Base-by-base conservation (phyloP, 2,329 filamentous ascomycete genomes). In the Microascus cirrosus region DNA sequence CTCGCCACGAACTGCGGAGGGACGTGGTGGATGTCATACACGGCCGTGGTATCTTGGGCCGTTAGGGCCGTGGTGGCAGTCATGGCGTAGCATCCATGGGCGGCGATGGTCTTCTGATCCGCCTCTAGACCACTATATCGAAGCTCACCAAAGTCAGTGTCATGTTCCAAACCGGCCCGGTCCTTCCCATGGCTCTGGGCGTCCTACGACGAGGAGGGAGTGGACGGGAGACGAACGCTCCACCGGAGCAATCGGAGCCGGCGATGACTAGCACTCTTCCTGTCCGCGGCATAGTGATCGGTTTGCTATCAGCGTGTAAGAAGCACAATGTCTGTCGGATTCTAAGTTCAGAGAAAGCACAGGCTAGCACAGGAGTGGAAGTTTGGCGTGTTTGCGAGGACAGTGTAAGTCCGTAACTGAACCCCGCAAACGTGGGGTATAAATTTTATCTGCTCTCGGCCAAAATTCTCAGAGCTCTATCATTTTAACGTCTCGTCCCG, bases 21-120 rank as follows among this genome's bases (percentile, higher is more conserved):
- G 8, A 89, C 82, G 58, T 87, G 75, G 67, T 96, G 90, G 56
- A 97, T 90, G 62, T 81, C 90, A 61, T 84, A 78, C 15, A 97
- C 91, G 4, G 90, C 90, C 57, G 82, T 78, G 0, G 94, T 99
- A 71, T 97, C 96, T 68, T 97, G 94, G 18, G 90, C 92, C n/a
- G 94, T 99, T 67, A 99, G 76, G 22, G 93, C 93, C 15, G 93
- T 95, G 11, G 93, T 96, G 24, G 92, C 90, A 55, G 93, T 96
- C 85, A 96, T 95, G 60, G 90, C 91, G 77, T 97, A 97, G 74
- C 89, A 94, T 60, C 87, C 86, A 80, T 97, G 91, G 20, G 89
- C 90, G 52, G 91, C 88, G 60, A 96, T 87, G 61, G 95, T 91
- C 70, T 96, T 95, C 68, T 97, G 92, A 69, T 97, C 93, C 45